These are phyloP conservation scores for Grifola frondosa DNA, from an alignment of 1,284 basidiomycete species.

Conservation along the genomic window DNA sequence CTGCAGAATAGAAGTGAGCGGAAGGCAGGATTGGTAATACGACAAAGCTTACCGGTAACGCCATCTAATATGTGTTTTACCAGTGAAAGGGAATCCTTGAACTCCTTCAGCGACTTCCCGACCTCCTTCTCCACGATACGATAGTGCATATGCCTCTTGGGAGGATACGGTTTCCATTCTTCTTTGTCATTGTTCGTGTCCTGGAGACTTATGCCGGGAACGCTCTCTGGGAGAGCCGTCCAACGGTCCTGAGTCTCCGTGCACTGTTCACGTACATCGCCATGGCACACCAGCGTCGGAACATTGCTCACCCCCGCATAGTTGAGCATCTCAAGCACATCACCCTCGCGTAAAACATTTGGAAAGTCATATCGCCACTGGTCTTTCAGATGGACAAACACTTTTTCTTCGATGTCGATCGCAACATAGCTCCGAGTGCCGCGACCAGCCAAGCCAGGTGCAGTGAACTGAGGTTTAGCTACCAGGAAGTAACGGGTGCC, in stretches of 20 bases:
- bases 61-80: neutral
- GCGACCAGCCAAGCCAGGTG: constrained; percentile 5
- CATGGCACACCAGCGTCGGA: constrained; percentile 13
- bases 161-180: constrained; percentile 1
- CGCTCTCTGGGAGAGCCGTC: no score
- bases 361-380: constrained; percentile 11
- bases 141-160: constrained; percentile 8
- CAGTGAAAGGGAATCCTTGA: constrained; percentile 1
- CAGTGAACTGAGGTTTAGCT: constrained; percentile 6
- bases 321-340: constrained; percentile 5
- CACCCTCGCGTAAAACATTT: constrained; percentile 9
- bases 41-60: constrained; percentile 1
- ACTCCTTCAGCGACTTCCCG: constrained; percentile 1
- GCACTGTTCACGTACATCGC: constrained; percentile 9
- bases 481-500: constrained; percentile 6
- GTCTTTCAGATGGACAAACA: constrained; percentile 16
- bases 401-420: constrained; percentile 1
- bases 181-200: no score
- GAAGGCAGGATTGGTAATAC: no score
- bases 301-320: constrained; percentile 1
- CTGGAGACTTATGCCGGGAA: no score
- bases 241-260: constrained; percentile 5
- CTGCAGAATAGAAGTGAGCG: constrained; percentile 3
- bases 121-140: constrained; percentile 10
- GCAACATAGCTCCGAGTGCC: constrained; percentile 15